Evolutionary conservation across 2,329 filamentous ascomycete genomes (phyloP).

Genomic region (Pseudogymnoascus sp.): DNA sequence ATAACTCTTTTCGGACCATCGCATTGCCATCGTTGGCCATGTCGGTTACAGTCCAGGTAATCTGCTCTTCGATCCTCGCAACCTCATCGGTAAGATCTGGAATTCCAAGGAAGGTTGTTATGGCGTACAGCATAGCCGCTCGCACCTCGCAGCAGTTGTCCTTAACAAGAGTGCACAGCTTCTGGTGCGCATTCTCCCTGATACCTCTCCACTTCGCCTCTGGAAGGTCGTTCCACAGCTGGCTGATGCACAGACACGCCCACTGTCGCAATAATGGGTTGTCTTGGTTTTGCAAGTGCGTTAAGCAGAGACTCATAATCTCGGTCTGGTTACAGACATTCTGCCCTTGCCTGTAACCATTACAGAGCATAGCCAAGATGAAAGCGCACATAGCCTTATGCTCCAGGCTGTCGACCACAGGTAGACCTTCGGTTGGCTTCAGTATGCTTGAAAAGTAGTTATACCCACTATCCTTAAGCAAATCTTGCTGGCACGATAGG

Average conservation of each 20-base stretch:
- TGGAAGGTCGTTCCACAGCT: constrained; percentile 83
- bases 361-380: constrained; percentile 94
- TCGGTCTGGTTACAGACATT: constrained; percentile 85
- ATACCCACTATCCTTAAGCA: constrained; percentile 95
- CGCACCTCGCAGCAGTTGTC: constrained; percentile 89
- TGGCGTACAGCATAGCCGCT: constrained; percentile 83
- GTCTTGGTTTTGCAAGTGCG: constrained; percentile 74
- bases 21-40: constrained; percentile 93
- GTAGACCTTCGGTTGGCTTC: constrained; percentile 73
- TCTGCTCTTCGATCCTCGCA: constrained; percentile 79
- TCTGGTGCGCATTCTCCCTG: constrained; percentile 71
- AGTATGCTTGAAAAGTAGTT: constrained; percentile 93
- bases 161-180: constrained; percentile 70
- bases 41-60: constrained; percentile 80
- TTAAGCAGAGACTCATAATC: constrained; percentile 79
- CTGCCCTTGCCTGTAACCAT: constrained; percentile 84
- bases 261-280: constrained; percentile 88
- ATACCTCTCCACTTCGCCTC: constrained; percentile 97
- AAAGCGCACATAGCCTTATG: constrained; percentile 99
- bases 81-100: constrained; percentile 87
- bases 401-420: constrained; percentile 80
- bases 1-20: constrained; percentile 84
- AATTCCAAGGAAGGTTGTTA: constrained; percentile 91
- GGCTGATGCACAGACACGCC: constrained; percentile 91
- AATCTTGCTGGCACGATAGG: constrained; percentile 82